Evolutionary conservation across 208 protist species (phyloP).

Genomic region (Crithidia fasciculata): DNA sequence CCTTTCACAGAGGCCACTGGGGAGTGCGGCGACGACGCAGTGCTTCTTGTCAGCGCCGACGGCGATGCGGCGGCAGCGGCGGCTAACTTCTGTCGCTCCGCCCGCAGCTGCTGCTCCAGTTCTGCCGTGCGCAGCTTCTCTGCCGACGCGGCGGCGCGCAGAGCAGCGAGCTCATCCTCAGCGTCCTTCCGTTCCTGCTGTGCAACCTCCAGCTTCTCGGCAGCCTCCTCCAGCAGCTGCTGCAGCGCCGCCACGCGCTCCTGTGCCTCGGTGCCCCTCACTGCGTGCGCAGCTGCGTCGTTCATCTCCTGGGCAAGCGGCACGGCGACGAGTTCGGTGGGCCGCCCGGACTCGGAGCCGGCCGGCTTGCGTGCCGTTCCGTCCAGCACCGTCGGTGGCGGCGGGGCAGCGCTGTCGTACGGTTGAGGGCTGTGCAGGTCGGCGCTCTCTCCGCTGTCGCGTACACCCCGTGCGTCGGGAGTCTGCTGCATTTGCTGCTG

Average conservation of each 20-base stretch:
- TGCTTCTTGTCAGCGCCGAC: not conserved
- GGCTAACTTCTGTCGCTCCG: constrained; percentile 13
- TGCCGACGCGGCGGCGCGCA: constrained; percentile 15
- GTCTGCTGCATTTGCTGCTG: constrained; percentile 11
- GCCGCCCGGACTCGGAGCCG: not conserved
- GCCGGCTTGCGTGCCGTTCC: constrained; percentile 14
- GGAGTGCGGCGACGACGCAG: too few species aligned
- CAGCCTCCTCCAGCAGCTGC: constrained; percentile 19
- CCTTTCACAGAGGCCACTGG: not conserved
- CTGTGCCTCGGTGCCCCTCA: not conserved
- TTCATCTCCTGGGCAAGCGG: constrained; percentile 17
- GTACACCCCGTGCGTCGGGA: not conserved
- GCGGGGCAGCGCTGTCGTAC: constrained; percentile 9
- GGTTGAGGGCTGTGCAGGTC: not conserved
- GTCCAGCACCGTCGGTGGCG: constrained; percentile 3
- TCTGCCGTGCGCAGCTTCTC: constrained; percentile 21
- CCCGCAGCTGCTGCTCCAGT: constrained; percentile 16
- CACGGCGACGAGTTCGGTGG: constrained; percentile 19
- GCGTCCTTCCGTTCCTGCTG: constrained; percentile 5
- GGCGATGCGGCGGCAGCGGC: constrained; percentile 6
- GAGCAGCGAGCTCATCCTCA: constrained; percentile 8
- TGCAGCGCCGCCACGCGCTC: not conserved
- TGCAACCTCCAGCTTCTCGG: not conserved
- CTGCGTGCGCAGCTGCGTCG: constrained; percentile 10
- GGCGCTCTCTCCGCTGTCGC: constrained; percentile 8